These are phyloP conservation scores for Quercus robur DNA, from an alignment of 306 rosid genomes.

Conservation along the genomic window DNA sequence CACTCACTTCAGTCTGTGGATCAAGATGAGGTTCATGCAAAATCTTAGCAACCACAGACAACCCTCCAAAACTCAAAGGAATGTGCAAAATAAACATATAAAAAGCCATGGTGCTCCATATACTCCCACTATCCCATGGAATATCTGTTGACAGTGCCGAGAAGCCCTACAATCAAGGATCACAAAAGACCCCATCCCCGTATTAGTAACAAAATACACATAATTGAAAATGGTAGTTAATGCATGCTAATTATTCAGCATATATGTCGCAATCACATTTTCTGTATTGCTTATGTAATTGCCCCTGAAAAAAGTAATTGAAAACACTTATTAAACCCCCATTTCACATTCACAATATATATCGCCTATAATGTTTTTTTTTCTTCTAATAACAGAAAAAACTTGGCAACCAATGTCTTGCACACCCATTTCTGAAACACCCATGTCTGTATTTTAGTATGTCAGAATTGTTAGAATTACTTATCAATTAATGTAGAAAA, in stretches of 20 bases:
- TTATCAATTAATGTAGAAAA: neutral
- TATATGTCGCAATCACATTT: neutral
- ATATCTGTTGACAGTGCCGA: constrained; percentile 46
- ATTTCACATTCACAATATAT: no score
- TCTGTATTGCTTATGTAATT: no score
- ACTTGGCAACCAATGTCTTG: no score
- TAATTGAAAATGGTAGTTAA: neutral
- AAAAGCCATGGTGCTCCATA: constrained; percentile 66
- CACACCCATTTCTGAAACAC: neutral
- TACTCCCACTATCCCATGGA: constrained; percentile 58
- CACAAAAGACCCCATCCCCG: constrained; percentile 1
- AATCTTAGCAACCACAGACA: constrained; percentile 53
- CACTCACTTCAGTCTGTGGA: constrained; percentile 65
- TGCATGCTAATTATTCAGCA: neutral
- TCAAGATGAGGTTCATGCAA: constrained; percentile 46
- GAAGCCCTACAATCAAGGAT: constrained; percentile 44
- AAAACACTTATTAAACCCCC: no score
- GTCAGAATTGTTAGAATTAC: neutral
- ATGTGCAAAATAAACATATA: constrained; percentile 71
- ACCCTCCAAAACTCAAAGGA: constrained; percentile 85
- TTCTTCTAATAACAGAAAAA: no score
- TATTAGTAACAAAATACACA: neutral
- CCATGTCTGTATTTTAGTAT: neutral
- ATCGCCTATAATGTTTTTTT: no score
- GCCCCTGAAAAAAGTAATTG: no score